These are phyloP conservation scores for Coffea canephora DNA, from an alignment of 257 asterid species.

Conservation along the genomic window DNA sequence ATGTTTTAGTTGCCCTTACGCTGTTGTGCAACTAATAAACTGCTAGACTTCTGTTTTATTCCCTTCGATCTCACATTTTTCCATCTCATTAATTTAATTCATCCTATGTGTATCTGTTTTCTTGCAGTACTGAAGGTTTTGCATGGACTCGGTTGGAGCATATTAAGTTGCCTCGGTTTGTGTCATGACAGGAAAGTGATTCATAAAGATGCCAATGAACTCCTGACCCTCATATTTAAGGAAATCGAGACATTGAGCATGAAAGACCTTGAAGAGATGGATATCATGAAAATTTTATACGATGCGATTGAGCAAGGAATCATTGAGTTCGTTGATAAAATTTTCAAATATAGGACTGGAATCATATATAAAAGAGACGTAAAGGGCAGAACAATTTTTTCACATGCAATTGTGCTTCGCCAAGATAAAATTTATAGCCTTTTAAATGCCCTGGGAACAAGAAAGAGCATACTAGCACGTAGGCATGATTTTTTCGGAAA, in stretches of 20 bases:
- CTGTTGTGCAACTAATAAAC: no score
- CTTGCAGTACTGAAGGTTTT: constrained; percentile 21
- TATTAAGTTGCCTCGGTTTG: constrained; percentile 35
- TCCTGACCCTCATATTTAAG: constrained; percentile 26
- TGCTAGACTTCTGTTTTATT: not conserved
- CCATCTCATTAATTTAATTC: not conserved
- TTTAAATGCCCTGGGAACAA: constrained; percentile 14
- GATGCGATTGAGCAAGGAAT: constrained; percentile 35
- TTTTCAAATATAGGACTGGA: constrained; percentile 15
- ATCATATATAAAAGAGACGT: constrained; percentile 18
- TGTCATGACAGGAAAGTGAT: constrained; percentile 29
- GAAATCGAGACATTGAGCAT: constrained; percentile 22
- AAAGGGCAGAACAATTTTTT: constrained; percentile 18
- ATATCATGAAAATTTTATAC: constrained; percentile 30
- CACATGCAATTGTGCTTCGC: constrained; percentile 27
- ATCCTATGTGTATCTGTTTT: not conserved
- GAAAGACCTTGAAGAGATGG: constrained; percentile 32
- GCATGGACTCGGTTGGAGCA: constrained; percentile 29
- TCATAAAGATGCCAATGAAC: constrained; percentile 27
- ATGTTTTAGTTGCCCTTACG: not conserved
- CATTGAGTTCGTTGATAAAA: constrained; percentile 22
- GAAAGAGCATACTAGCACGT: constrained; percentile 21
- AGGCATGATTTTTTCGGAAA: constrained; percentile 13
- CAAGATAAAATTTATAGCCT: constrained; percentile 31
- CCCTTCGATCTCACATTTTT: not conserved